phyloP scores from a whole-genome alignment of 2,329 filamentous ascomycete genomes.

The Aureobasidium sp. region DNA sequence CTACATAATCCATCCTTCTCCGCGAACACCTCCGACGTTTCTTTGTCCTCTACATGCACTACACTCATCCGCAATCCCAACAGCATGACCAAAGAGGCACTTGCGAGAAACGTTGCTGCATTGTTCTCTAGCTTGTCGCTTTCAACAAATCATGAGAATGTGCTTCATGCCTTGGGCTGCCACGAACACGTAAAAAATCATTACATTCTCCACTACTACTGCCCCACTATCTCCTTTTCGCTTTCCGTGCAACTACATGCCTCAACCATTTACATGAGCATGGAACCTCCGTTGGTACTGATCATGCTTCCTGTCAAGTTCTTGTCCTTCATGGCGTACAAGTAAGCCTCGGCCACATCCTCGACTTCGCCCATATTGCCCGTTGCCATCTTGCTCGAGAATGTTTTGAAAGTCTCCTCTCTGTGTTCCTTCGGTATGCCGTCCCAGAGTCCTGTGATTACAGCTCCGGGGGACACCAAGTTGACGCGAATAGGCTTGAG shows the following conservation, averaged over 20 bases:
- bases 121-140: neutral
- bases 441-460: slow-evolving; percentile 50
- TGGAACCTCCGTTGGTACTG: slow-evolving; percentile 45
- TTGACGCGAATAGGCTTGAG: slow-evolving; percentile 72
- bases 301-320: slow-evolving; percentile 52
- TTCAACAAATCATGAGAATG: neutral
- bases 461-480: slow-evolving; percentile 61
- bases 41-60: slow-evolving; percentile 4
- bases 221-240: slow-evolving; percentile 13
- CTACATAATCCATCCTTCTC: neutral
- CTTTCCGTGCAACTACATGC: neutral
- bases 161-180: slow-evolving; percentile 1
- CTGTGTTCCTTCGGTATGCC: slow-evolving; percentile 33
- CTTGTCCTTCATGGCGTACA: slow-evolving; percentile 53
- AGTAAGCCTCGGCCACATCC: slow-evolving; percentile 53
- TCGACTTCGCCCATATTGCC: slow-evolving; percentile 42
- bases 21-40: neutral
- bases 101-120: neutral
- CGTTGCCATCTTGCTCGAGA: slow-evolving; percentile 35
- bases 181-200: neutral
- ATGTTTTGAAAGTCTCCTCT: slow-evolving; percentile 29
- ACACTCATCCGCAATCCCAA: neutral
- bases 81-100: neutral
- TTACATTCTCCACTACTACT: slow-evolving; percentile 13
- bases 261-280: slow-evolving; percentile 26